Percentiles rank a stretch among this genome's conserved stretches.
phyloP scores from a whole-genome alignment of 345 rosid genomes.

The Salix koriyanagi region DNA sequence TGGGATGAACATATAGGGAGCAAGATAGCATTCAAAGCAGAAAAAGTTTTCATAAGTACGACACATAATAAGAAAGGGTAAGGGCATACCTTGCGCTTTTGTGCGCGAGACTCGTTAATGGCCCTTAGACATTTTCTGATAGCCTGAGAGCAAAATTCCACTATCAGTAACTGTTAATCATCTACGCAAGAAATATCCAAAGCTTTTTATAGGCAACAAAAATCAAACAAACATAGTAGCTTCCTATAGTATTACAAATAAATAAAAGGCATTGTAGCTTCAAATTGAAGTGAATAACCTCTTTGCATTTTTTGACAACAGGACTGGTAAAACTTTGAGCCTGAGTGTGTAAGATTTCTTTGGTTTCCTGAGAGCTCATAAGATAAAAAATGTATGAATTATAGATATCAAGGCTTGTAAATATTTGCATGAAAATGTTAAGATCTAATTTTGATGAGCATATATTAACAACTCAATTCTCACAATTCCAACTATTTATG shows the following conservation, averaged over 20 bases:
- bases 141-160: slow-evolving; percentile 39
- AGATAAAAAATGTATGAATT: slow-evolving; percentile 5
- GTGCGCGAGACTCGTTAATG: slow-evolving; percentile 92
- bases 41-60: neutral
- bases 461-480: neutral
- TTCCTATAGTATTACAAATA: neutral
- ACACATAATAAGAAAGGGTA: neutral
- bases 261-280: neutral
- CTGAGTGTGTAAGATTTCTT: slow-evolving; percentile 66
- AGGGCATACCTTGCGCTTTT: slow-evolving; percentile 81
- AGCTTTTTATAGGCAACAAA: neutral
- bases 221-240: neutral
- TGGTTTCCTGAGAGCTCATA: slow-evolving; percentile 59
- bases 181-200: neutral
- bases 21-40: neutral
- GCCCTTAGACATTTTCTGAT: slow-evolving; percentile 85
- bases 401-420: slow-evolving; percentile 12
- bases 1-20: neutral
- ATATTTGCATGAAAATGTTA: neutral
- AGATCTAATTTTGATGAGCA: neutral
- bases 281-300: slow-evolving; percentile 46
- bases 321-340: slow-evolving; percentile 57
- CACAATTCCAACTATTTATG: neutral
- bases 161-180: neutral
- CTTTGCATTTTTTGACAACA: slow-evolving; percentile 71